Evolutionary conservation across 352 stramenopile genomes (phyloP).

Genomic region (Globisporangium radiosum): DNA sequence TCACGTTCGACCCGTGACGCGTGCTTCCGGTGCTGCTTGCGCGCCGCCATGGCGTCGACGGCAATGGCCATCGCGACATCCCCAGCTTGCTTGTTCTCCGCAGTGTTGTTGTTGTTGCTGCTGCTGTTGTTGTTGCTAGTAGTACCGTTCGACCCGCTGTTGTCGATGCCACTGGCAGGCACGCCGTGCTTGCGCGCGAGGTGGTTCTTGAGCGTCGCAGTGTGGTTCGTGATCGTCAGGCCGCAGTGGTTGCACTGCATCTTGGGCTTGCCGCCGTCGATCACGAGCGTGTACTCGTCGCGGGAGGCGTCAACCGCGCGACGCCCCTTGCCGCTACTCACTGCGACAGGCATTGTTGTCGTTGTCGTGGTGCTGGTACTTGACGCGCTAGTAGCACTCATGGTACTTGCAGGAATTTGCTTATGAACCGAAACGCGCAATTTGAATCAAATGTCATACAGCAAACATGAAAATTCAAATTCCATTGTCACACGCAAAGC

Average conservation of each 20-base stretch:
- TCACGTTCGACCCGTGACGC: no score
- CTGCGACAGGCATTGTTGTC: neutral
- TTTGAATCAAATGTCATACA: no score
- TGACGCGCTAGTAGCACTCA: no score
- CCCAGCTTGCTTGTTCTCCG: neutral
- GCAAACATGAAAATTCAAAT: no score
- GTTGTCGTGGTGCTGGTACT: neutral
- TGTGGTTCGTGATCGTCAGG: conserved; percentile 13
- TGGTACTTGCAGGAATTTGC: neutral
- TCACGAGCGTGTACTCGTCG: conserved; percentile 16
- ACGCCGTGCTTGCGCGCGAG: conserved; percentile 12
- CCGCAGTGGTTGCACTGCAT: conserved; percentile 17
- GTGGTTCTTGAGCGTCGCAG: conserved; percentile 16
- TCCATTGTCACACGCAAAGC: no score
- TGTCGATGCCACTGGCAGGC: no score
- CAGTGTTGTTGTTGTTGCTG: neutral
- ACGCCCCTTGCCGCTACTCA: conserved; percentile 4
- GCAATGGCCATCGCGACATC: no score
- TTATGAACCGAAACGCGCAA: no score
- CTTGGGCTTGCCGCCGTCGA: conserved; percentile 13
- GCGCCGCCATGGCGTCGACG: no score
- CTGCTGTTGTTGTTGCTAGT: neutral
- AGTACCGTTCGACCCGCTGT: neutral
- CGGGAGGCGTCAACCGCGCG: conserved; percentile 9
- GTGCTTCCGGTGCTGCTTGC: no score